Evolutionary conservation across 768 basidiomycete species (phyloP).

Genomic region (Hypholoma fasciculare): DNA sequence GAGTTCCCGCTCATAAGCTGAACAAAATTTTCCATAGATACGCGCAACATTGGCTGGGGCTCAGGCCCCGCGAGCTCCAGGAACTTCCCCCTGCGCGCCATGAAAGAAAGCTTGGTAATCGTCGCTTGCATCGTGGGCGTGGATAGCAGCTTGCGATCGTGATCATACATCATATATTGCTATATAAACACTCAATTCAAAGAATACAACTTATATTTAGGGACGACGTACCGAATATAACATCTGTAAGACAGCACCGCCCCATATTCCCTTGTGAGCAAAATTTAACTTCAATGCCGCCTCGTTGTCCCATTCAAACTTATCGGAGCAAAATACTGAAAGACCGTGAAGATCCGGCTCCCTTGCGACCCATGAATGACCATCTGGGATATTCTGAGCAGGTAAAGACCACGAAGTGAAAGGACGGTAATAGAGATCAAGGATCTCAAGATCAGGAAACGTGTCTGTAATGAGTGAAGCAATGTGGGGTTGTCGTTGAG

Average conservation of each 20-base stretch:
- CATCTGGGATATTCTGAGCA: not conserved
- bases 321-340: not conserved
- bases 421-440: conserved; percentile 5
- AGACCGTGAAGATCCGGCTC: not conserved
- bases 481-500: not conserved
- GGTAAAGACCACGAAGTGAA: not conserved
- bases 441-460: conserved; percentile 1
- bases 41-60: not conserved
- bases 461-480: not conserved
- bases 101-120: not conserved
- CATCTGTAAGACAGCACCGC: conserved; percentile 1
- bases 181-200: not conserved
- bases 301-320: not conserved
- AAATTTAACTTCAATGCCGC: not conserved
- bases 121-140: not conserved
- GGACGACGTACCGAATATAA: conserved; percentile 3
- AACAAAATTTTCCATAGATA: not conserved
- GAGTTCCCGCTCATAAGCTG: conserved; percentile 13
- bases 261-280: not conserved
- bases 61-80: not conserved
- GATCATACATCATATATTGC: not conserved
- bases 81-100: not conserved
- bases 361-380: not conserved
- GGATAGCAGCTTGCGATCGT: not conserved
- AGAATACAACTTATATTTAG: not conserved